Base-by-base conservation (phyloP, 176 grass and related monocot genomes). In the Ananas comosus region DNA sequence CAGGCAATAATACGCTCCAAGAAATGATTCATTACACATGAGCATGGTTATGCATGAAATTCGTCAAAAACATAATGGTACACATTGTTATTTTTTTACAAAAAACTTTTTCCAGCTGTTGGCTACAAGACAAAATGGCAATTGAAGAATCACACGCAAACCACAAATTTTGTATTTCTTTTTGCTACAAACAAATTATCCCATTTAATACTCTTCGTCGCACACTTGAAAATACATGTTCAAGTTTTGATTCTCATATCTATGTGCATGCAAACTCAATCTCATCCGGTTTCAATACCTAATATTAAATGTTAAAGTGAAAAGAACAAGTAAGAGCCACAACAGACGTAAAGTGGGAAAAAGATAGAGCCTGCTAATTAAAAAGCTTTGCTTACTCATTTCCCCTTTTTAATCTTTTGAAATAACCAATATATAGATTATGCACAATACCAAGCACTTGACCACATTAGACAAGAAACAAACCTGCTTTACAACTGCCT, bases 401-500 rank as follows among this genome's bases (percentile, higher is more conserved):
- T 22, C 27, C 48, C 11, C 16, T 19, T 22, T 10, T 11, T 63
- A 7, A 61, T 16, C 27, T 64, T 64, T 42, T 63, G 16, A 8
- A 72, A 77, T 71, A 14, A 69, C 63, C 79, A 65, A 59, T 21
- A 72, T 10, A 72, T 42, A 61, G 7, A 18, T 11, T 10, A 61
- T 61, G 56, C 47, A 16, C 53, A 9, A 1, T 49, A 80, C 51
- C 21, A 51, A 24, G 3, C 25, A 12, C 8, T 61, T 61, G 8
- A 61, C 2, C 14, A 61, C 21, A 10, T 61, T 10, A 9, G 13
- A 81, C 23, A 64, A 68, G 33, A 74, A 63, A 53, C 22, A 28
- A 68, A 90, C 93, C 86, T 92, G 89, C 59, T 97, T 97, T 69
- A 92, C 69, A 70, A 87, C 76, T 64, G 74, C 77, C 73, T 87